These are phyloP conservation scores for Entomophthora muscae DNA, from an alignment of 371 early-diverging fungal genomes.

Conservation along the genomic window DNA sequence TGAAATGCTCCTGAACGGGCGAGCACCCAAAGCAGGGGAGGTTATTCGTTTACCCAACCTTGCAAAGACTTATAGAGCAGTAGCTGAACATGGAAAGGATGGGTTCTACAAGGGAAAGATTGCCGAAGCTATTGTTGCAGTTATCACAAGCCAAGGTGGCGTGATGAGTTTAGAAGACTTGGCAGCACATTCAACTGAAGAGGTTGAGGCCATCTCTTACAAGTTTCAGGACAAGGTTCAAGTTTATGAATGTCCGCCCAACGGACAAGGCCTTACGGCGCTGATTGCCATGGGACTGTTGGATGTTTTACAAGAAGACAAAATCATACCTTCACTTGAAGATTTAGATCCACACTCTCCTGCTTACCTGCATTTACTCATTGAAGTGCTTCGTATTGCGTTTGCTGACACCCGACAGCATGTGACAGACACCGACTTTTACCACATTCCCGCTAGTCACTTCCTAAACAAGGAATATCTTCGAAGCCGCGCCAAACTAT, in stretches of 20 bases:
- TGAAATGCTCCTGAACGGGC: slow-evolving; percentile 38
- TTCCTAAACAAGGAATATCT: slow-evolving; percentile 40
- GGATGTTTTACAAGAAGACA: slow-evolving; percentile 27
- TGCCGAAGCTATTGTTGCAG: slow-evolving; percentile 49
- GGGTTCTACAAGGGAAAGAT: slow-evolving; percentile 69
- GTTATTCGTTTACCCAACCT: slow-evolving; percentile 35
- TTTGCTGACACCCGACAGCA: slow-evolving; percentile 52
- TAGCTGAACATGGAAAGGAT: slow-evolving; percentile 41
- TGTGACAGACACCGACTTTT: slow-evolving; percentile 48
- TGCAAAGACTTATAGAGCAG: slow-evolving; percentile 36
- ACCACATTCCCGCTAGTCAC: slow-evolving; percentile 23
- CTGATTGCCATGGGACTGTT: slow-evolving; percentile 55
- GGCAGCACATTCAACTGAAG: slow-evolving; percentile 29
- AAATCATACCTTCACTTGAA: slow-evolving; percentile 17
- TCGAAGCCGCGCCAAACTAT: slow-evolving; percentile 27
- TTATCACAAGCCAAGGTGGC: slow-evolving; percentile 43
- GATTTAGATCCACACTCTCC: slow-evolving; percentile 32
- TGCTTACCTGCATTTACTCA: slow-evolving; percentile 41
- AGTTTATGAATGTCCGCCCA: slow-evolving; percentile 60
- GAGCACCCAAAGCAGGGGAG: slow-evolving; percentile 44
- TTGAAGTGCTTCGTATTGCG: slow-evolving; percentile 50
- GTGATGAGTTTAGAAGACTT: slow-evolving; percentile 54
- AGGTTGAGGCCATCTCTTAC: slow-evolving; percentile 39
- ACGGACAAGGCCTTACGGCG: slow-evolving; percentile 57
- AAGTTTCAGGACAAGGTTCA: slow-evolving; percentile 36